Conservation (phyloP, 768 basidiomycete genomes). For the Scleroderma bovista region DNA sequence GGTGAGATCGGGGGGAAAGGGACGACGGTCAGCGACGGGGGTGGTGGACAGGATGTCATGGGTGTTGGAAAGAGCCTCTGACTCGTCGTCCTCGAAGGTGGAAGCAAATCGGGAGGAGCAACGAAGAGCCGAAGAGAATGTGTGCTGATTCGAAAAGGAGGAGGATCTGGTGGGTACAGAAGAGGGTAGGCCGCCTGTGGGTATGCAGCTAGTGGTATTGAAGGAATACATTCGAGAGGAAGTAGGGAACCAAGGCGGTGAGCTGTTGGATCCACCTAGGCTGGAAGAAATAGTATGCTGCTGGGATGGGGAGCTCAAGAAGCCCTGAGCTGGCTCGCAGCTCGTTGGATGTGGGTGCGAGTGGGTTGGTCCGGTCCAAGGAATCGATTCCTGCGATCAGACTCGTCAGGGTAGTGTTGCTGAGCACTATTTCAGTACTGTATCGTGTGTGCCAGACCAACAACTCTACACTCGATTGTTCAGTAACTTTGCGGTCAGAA, state of each 20-base stretch:
- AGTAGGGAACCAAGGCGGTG: slow-evolving; percentile 40
- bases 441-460: too few relatives aligned
- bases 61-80: slow-evolving; percentile 54
- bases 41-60: slow-evolving; percentile 50
- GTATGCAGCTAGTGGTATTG: slow-evolving; percentile 27
- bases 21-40: slow-evolving; percentile 44
- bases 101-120: slow-evolving; percentile 66
- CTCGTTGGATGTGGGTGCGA: slow-evolving; percentile 52
- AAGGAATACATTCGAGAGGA: slow-evolving; percentile 39
- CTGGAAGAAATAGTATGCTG: slow-evolving; percentile 47
- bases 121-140: slow-evolving; percentile 62
- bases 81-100: slow-evolving; percentile 80
- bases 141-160: slow-evolving; percentile 59
- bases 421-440: slow-evolving; percentile 27
- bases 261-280: slow-evolving; percentile 28
- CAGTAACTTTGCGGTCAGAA: too few relatives aligned
- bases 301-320: slow-evolving; percentile 49
- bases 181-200: slow-evolving; percentile 23
- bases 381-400: slow-evolving; percentile 60
- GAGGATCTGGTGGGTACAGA: slow-evolving; percentile 62
- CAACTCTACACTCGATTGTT: too few relatives aligned
- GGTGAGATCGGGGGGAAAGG: slow-evolving; percentile 55
- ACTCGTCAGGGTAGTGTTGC: slow-evolving; percentile 38
- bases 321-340: slow-evolving; percentile 57
- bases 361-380: slow-evolving; percentile 39